Base-by-base conservation (phyloP, 352 stramenopile genomes). In the Phytophthora foliorum region DNA sequence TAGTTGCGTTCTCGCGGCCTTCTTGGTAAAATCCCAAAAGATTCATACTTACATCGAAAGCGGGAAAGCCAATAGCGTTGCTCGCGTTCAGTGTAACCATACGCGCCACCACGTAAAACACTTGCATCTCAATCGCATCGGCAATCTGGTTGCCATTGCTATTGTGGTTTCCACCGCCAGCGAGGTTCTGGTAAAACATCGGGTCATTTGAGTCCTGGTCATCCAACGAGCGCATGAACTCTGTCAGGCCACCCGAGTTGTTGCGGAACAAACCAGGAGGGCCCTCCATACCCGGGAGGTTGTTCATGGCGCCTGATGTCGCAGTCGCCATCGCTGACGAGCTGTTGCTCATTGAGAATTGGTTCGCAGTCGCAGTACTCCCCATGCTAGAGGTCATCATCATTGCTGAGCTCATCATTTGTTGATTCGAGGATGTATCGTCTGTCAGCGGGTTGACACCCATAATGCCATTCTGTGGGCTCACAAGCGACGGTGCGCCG, bases 21-120 rank as follows among this genome's bases (percentile, higher is more conserved):
- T 95, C 87, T 63, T 93, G 84, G 66, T 95, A 95, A 52, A 95
- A 95, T 2, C 87, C 87, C 13, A 95, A 78, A 53, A 95, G 49
- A 46, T 91, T 91, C 76, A 86, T 86, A 27, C 51, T 63, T 6
- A 73, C 64, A 34, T 95, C 87, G 63, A 93, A 95, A 10, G 87
- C 87, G 16, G 87, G 85, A 58, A 95, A 93, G 13, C 87, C 87
- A 49, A 92, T 92, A 16, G 83, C 74, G 50, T 87, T 90, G 54
- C 75, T 92, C 21, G 80, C 64, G 58, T 90, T 83, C 11, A 95
- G 68, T 22, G 84, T 90, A 36, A 91, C 83, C 85, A 93, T 93
- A 11, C 82, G 74, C 39, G 87, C 87, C 3, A 95, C 67, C 4
- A 95, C 87, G 45, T 90, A 93, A 51, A 81, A 95, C 55, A 95